Evolutionary conservation across 2,329 filamentous ascomycete species (phyloP).

Genomic region (Arthroderma sp.): DNA sequence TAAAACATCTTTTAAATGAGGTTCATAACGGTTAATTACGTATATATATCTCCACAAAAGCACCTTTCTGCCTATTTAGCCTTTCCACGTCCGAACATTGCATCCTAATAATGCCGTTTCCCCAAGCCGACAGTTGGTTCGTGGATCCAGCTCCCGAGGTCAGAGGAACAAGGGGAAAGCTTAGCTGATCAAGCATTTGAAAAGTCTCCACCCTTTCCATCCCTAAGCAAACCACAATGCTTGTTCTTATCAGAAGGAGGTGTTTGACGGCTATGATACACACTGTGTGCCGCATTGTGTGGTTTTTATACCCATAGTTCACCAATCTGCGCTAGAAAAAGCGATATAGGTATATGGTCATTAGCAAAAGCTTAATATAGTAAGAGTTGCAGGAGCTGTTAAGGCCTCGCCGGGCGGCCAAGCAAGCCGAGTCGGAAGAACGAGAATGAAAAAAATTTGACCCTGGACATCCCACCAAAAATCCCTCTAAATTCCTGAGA

Average conservation of each 20-base stretch:
- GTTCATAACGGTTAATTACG: neutral
- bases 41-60: neutral
- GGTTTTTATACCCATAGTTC: neutral
- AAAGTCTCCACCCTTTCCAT: neutral
- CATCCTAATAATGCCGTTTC: neutral
- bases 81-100: neutral
- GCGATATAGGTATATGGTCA: neutral
- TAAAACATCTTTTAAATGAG: neutral
- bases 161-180: neutral
- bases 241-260: neutral
- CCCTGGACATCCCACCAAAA: neutral
- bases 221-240: neutral
- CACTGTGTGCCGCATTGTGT: neutral
- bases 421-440: constrained; percentile 3
- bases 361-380: constrained; percentile 1
- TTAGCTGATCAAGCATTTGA: constrained; percentile 4
- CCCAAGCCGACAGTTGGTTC: neutral
- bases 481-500: neutral
- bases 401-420: neutral
- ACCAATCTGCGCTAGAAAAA: neutral
- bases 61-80: neutral
- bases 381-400: neutral
- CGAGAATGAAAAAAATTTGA: neutral
- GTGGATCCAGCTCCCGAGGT: neutral
- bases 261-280: neutral